phyloP scores from a whole-genome alignment of 164 flowering plant species.

The Kingdonia uniflora region DNA sequence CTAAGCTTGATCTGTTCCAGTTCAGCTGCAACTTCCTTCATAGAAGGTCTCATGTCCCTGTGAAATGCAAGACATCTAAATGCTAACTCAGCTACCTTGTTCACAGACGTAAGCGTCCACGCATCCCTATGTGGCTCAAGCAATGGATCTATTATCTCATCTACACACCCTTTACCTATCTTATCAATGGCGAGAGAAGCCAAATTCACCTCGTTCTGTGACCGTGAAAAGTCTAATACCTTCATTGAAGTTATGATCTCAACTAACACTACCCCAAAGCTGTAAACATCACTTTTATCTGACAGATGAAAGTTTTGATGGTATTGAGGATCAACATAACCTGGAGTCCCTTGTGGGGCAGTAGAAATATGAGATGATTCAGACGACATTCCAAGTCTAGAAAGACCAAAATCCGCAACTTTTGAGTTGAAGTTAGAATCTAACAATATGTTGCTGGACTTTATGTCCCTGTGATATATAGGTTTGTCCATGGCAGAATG shows the following conservation, averaged over 20 bases:
- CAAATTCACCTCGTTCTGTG: slow-evolving; percentile 55
- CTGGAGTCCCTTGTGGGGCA: slow-evolving; percentile 95
- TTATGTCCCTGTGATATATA: slow-evolving; percentile 79
- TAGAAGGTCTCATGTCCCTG: slow-evolving; percentile 77
- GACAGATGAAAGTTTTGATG: slow-evolving; percentile 80
- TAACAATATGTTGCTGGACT: slow-evolving; percentile 82
- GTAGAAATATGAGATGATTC: slow-evolving; percentile 68
- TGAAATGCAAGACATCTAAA: slow-evolving; percentile 81
- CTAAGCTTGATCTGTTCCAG: slow-evolving; percentile 48
- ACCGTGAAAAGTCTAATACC: slow-evolving; percentile 64
- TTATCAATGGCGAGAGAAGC: slow-evolving; percentile 59
- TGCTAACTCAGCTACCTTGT: slow-evolving; percentile 72
- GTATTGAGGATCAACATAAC: slow-evolving; percentile 87
- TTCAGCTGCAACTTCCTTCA: slow-evolving; percentile 79
- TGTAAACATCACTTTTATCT: slow-evolving; percentile 86
- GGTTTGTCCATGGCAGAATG: slow-evolving; percentile 69
- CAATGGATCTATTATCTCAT: slow-evolving; percentile 68
- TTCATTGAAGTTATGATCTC: slow-evolving; percentile 75
- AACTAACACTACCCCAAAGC: slow-evolving; percentile 82
- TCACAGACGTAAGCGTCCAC: slow-evolving; percentile 46
- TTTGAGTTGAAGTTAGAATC: slow-evolving; percentile 56
- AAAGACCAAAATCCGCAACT: slow-evolving; percentile 91
- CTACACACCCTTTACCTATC: slow-evolving; percentile 53
- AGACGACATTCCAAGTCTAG: slow-evolving; percentile 52
- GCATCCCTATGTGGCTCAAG: slow-evolving; percentile 38